Percentiles rank a stretch among this genome's conserved stretches.
Conservation (phyloP, 2,329 filamentous ascomycete species). For the Cladophialophora immunda region DNA sequence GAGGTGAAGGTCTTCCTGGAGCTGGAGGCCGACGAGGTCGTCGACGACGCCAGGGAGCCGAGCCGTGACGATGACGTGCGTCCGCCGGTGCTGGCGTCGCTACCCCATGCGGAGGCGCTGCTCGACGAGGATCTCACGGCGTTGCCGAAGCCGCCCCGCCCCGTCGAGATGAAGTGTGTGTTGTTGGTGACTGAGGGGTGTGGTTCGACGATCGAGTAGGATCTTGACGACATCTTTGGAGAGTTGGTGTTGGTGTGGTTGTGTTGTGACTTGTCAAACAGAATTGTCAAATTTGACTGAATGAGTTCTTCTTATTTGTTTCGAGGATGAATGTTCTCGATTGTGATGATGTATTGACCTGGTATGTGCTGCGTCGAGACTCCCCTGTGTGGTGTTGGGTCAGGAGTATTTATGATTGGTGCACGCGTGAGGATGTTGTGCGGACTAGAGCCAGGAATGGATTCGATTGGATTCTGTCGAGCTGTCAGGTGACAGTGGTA, state of each 20-base stretch:
- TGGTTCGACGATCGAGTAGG: conserved; percentile 68
- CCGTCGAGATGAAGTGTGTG: conserved; percentile 60
- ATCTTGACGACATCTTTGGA: conserved; percentile 44
- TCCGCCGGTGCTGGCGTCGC: conserved; percentile 51
- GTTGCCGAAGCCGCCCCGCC: conserved; percentile 72
- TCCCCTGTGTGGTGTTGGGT: conserved; percentile 1
- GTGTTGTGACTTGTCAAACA: background rate
- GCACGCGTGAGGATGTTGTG: background rate
- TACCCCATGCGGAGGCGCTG: background rate
- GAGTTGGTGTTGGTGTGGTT: conserved; percentile 18
- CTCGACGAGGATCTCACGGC: conserved; percentile 60
- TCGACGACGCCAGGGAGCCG: conserved; percentile 14
- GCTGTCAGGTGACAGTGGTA: background rate
- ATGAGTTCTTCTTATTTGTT: background rate
- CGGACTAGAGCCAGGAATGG: conserved; percentile 1
- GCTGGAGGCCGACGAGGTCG: conserved; percentile 51
- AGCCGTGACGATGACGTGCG: conserved; percentile 50
- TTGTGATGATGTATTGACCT: background rate
- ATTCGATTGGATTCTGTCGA: background rate
- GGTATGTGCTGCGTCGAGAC: background rate
- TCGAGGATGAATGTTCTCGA: background rate
- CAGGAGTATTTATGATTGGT: conserved; percentile 19
- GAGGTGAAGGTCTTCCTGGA: conserved; percentile 53
- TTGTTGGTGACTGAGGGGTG: conserved; percentile 63
- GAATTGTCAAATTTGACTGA: background rate